Evolutionary conservation across 305 asterid species (phyloP).

Genomic region (Fraxinus greggii): DNA sequence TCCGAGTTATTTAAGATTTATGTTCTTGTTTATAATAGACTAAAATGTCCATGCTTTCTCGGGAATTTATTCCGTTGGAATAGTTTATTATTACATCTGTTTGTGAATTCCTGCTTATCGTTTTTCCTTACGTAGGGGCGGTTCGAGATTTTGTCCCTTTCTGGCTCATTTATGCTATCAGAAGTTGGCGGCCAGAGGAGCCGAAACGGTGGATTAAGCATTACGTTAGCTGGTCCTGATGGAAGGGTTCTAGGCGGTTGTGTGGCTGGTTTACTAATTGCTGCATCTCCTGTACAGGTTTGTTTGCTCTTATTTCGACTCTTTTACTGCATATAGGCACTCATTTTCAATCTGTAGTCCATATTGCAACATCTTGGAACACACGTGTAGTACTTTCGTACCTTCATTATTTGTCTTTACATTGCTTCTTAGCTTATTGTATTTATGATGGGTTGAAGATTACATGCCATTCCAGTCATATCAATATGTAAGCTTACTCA

Average conservation of each 20-base stretch:
- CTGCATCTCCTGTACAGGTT: conserved; percentile 65
- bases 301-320: conserved; percentile 8
- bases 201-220: conserved; percentile 59
- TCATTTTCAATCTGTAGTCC: not conserved
- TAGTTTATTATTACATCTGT: not conserved
- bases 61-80: conserved; percentile 3
- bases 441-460: not conserved
- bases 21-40: not conserved
- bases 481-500: not conserved
- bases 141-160: conserved; percentile 49
- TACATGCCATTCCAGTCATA: not conserved
- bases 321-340: not conserved
- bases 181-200: conserved; percentile 52
- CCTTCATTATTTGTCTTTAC: not conserved
- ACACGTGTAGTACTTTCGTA: not conserved
- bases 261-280: conserved; percentile 61
- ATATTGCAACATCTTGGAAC: not conserved
- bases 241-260: conserved; percentile 64
- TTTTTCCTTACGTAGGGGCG: conserved; percentile 44
- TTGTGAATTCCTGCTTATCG: not conserved
- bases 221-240: conserved; percentile 49
- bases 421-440: not conserved
- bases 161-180: conserved; percentile 55
- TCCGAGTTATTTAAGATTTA: not conserved
- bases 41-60: not conserved